These are phyloP conservation scores for Ascocoryne sarcoides DNA, from an alignment of 2,329 filamentous ascomycete genomes.

Conservation along the genomic window DNA sequence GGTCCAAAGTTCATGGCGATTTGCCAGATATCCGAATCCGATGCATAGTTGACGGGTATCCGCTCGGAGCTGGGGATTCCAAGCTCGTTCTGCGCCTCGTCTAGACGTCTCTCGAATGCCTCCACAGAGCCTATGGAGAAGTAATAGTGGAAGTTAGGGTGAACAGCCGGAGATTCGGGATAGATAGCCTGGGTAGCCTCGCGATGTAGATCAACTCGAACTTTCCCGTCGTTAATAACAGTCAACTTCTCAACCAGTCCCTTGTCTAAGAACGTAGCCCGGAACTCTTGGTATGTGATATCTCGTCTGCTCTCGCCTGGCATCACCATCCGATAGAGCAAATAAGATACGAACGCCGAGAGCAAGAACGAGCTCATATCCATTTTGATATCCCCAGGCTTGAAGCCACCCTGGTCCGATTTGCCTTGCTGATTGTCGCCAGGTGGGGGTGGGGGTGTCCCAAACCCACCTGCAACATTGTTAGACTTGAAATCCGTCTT, in stretches of 20 bases:
- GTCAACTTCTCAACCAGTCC: conserved; percentile 89
- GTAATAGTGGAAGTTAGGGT: conserved; percentile 71
- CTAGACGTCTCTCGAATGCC: conserved; percentile 80
- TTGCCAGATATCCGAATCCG: conserved; percentile 62
- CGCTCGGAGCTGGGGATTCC: conserved; percentile 79
- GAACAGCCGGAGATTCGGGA: conserved; percentile 62
- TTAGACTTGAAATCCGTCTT: conserved; percentile 20
- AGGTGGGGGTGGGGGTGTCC: conserved; percentile 15
- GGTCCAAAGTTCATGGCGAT: conserved; percentile 74
- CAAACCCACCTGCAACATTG: conserved; percentile 11
- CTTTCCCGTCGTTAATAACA: conserved; percentile 67
- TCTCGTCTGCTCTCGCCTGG: conserved; percentile 61
- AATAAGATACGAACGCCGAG: conserved; percentile 50
- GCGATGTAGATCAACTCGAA: conserved; percentile 72
- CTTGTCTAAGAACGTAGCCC: conserved; percentile 89
- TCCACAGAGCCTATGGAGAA: conserved; percentile 95
- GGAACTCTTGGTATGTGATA: conserved; percentile 97
- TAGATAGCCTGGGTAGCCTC: conserved; percentile 64
- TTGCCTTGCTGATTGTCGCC: conserved; percentile 26
- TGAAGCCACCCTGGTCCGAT: conserved; percentile 22
- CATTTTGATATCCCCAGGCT: conserved; percentile 21
- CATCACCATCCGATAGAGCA: conserved; percentile 56
- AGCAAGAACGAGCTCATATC: conserved; percentile 30
- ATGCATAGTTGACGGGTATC: conserved; percentile 83
- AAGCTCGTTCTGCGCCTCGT: conserved; percentile 80